phyloP scores from a whole-genome alignment of 495 filamentous ascomycete species.

The Aspergillus bertholletiae region DNA sequence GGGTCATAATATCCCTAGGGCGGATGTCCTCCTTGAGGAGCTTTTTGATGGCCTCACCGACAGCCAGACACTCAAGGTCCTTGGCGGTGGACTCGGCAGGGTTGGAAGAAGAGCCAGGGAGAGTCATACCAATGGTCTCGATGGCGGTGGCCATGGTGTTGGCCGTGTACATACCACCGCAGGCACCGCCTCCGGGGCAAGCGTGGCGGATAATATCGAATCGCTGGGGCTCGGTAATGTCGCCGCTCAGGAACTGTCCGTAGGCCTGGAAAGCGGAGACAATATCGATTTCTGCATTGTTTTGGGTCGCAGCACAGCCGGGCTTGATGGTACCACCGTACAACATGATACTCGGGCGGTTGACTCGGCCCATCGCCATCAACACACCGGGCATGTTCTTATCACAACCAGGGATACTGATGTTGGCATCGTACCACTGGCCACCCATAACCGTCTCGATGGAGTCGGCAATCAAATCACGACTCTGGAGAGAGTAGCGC shows the following conservation, averaged over 20 bases:
- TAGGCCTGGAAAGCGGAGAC: constrained; percentile 98
- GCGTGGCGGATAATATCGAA: constrained; percentile 95
- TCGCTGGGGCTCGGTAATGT: constrained; percentile 86
- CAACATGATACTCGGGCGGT: constrained; percentile 92
- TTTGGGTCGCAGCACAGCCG: constrained; percentile 69
- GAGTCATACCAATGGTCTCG: constrained; percentile 91
- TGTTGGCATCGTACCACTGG: constrained; percentile 99
- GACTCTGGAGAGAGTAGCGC: constrained; percentile 89
- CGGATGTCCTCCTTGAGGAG: constrained; percentile 84
- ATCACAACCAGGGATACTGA: constrained; percentile 97
- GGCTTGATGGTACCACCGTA: constrained; percentile 95
- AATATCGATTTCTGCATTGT: constrained; percentile 82
- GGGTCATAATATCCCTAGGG: constrained; percentile 85
- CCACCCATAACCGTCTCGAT: constrained; percentile 99
- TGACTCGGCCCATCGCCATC: constrained; percentile 96
- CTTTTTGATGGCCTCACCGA: constrained; percentile 83
- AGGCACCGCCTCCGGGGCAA: constrained; percentile 89
- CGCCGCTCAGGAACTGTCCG: constrained; percentile 86
- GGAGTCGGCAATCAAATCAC: constrained; percentile 94
- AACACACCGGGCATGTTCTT: constrained; percentile 99
- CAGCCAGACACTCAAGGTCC: constrained; percentile 76
- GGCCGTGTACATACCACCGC: constrained; percentile 98
- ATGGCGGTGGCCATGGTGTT: constrained; percentile 99
- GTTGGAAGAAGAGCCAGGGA: constrained; percentile 90
- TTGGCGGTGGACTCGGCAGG: constrained; percentile 87